Percentiles rank a stretch among this genome's conserved stretches.
Conservation (phyloP, 2,329 filamentous ascomycete genomes). For the Drechmeria coniospora region DNA sequence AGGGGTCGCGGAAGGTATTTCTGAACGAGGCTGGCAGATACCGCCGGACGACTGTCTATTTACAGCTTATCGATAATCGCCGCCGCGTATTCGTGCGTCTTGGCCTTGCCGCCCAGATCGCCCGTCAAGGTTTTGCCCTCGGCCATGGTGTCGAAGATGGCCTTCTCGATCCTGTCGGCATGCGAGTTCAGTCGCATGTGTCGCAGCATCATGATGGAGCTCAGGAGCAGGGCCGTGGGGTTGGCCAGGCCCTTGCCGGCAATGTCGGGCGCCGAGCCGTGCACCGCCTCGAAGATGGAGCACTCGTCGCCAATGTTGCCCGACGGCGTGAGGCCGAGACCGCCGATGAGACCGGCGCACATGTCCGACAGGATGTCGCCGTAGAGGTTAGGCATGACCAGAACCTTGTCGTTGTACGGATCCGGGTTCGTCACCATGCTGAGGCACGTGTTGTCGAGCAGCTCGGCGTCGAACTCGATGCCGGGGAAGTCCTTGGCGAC, state of each 20-base stretch:
- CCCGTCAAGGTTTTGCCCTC: constrained; percentile 95
- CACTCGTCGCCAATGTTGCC: constrained; percentile 98
- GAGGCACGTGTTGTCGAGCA: constrained; percentile 97
- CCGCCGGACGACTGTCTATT: constrained; percentile 10
- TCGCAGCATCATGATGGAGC: constrained; percentile 98
- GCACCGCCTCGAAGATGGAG: constrained; percentile 99
- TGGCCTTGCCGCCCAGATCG: constrained; percentile 89
- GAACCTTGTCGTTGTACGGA: constrained; percentile 98
- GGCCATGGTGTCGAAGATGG: constrained; percentile 85
- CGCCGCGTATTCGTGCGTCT: constrained; percentile 84
- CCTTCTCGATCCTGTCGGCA: constrained; percentile 78
- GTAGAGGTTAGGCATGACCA: constrained; percentile 97
- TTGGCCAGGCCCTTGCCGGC: constrained; percentile 92
- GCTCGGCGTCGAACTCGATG: constrained; percentile 93
- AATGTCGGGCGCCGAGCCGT: constrained; percentile 94
- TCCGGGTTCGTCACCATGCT: constrained; percentile 95
- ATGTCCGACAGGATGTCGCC: constrained; percentile 99
- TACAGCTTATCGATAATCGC: constrained; percentile 69
- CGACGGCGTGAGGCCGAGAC: constrained; percentile 89
- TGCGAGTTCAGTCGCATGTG: constrained; percentile 87
- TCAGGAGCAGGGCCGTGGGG: constrained; percentile 88
- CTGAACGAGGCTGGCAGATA: too few species aligned
- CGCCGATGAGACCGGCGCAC: constrained; percentile 96
- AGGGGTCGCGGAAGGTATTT: too few species aligned
- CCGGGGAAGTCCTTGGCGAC: constrained; percentile 90